Conservation (phyloP, 179 eudicot species). For the Pouteria campechiana region DNA sequence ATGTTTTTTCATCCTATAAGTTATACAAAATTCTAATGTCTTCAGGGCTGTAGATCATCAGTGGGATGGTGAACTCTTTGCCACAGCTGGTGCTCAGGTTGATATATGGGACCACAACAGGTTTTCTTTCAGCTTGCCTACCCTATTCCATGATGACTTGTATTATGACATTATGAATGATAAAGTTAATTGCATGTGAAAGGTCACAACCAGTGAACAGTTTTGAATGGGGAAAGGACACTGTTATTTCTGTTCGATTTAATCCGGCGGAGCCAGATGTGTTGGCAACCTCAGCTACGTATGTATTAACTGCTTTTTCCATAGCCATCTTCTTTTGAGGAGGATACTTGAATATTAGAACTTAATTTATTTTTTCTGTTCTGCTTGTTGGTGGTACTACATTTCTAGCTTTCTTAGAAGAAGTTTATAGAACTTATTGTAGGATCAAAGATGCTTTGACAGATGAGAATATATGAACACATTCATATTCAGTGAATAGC, state of each 20-base stretch:
- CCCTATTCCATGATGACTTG: not conserved
- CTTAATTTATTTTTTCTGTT: too few species aligned
- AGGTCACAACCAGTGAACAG: conserved; percentile 96
- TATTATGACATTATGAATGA: not conserved
- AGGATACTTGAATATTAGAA: too few species aligned
- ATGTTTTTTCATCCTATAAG: not conserved
- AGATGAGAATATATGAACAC: too few species aligned
- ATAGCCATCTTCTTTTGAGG: too few species aligned
- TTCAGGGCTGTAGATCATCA: conserved; percentile 92
- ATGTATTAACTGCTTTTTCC: too few species aligned
- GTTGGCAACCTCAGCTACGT: conserved; percentile 92
- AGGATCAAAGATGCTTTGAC: too few species aligned
- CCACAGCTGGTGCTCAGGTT: conserved; percentile 95
- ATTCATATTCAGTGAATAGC: too few species aligned
- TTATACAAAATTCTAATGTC: not conserved
- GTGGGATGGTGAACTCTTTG: conserved; percentile 77
- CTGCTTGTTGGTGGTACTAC: too few species aligned
- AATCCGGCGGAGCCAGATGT: conserved; percentile 90
- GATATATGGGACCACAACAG: conserved; percentile 97
- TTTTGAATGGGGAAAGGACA: conserved; percentile 88
- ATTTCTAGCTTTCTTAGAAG: too few species aligned
- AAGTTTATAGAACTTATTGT: too few species aligned
- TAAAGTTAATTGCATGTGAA: conserved; percentile 1
- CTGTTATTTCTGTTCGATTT: conserved; percentile 79
- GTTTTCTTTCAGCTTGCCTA: conserved; percentile 19